Conservation (phyloP, 2,329 filamentous ascomycete species). For the Dactylellina sp. region DNA sequence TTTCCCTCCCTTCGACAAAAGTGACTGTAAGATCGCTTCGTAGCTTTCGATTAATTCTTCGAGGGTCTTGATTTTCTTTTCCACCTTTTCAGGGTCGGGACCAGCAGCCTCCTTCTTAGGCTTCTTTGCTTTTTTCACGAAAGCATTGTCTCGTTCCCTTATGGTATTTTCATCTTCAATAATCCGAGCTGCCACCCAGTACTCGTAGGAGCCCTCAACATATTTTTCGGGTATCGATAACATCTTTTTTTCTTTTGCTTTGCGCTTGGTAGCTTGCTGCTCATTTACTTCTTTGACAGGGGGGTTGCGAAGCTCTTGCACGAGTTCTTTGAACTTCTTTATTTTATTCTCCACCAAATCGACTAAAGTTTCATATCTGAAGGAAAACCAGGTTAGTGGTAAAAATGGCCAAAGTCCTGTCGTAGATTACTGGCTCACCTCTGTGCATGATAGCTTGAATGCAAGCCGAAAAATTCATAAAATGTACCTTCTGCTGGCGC, state of each 20-base stretch:
- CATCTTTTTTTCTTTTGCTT: slow-evolving; percentile 18
- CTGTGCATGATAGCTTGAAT: slow-evolving; percentile 61
- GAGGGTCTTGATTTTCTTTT: slow-evolving; percentile 61
- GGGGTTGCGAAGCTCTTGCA: slow-evolving; percentile 59
- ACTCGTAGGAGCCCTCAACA: slow-evolving; percentile 18
- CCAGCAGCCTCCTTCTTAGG: background rate
- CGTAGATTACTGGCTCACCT: background rate
- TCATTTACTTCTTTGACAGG: slow-evolving; percentile 63
- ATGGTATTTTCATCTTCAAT: slow-evolving; percentile 47
- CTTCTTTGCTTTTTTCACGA: slow-evolving; percentile 7
- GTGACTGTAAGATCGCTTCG: slow-evolving; percentile 53
- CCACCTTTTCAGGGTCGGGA: slow-evolving; percentile 63
- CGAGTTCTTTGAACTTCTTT: background rate
- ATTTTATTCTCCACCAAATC: background rate
- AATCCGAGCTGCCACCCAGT: slow-evolving; percentile 28
- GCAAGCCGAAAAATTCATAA: slow-evolving; percentile 21
- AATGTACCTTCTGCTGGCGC: background rate
- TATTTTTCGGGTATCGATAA: slow-evolving; percentile 21
- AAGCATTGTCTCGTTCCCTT: too few species aligned
- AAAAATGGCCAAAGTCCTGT: too few species aligned
- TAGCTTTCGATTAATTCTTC: slow-evolving; percentile 57
- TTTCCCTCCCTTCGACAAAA: slow-evolving; percentile 67
- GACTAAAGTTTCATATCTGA: slow-evolving; percentile 58
- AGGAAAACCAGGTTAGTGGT: background rate
- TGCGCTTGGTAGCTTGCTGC: slow-evolving; percentile 26